Base-by-base conservation (phyloP, 768 basidiomycete genomes). In the Gloeostereum incarnatum region DNA sequence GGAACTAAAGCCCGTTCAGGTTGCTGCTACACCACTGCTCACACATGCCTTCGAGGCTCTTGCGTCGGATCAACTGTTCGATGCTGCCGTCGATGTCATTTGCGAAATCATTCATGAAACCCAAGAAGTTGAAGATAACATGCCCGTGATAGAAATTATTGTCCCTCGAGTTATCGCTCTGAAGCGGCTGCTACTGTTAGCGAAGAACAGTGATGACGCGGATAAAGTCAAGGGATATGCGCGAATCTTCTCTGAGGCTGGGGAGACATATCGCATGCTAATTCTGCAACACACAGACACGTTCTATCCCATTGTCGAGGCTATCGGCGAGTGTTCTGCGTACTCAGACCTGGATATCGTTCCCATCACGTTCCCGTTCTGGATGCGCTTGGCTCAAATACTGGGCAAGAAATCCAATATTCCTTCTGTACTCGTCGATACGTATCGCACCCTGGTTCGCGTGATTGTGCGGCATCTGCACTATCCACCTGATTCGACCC, bases 31-130 rank as follows among this genome's bases (percentile, higher is more conserved):
- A 0, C 84, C 91, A 2, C 67, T 98, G 20, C 86, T 98, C 53
- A 61, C 69, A 14, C 85, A 75, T 54, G 69, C 82, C 17, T 98
- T 98, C 53, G 78, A 85, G 36, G 89, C 93, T 3, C 70, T 98
- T 21, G 68, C 68, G 3, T 81, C 81, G 3, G 87, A 93, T 13
- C 74, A 78, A 31, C 70, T 98, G n/a, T 98, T 98, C 54, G 96
- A 99, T 49, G 58, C 81, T 5, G 93, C 91, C 1, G 89, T 93
- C 26, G 86, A 96, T 43, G 81, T 88, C 24, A 70, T 98, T 42
- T 93, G 89, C 57, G 91, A 96, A 55, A 63, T 97, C 49, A 90
- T 98, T 38, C 96, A 98, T 59, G 96, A 99, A 58, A 98, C 96
- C 0, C 93, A 97, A 59, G 96, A 99, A 59, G 73, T 96, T 21